Evolutionary conservation across 441 rosid genomes (phyloP), one percentile per base, ranked within the genome.

Genomic region (Populus hybrid): DNA sequence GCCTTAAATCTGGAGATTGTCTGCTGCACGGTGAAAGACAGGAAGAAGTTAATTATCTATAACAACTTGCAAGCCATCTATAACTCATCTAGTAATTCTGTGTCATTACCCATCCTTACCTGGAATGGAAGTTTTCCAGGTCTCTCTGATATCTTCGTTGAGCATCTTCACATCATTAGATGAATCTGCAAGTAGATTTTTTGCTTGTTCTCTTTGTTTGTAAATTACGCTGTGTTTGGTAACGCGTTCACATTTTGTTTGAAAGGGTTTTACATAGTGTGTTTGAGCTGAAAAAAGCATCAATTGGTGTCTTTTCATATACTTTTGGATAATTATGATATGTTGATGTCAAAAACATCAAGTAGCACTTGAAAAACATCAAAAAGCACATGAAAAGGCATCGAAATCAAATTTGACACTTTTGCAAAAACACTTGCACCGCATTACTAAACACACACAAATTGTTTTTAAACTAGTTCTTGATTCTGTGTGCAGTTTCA

Each of bases 401-500:
- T 36, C 40, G 9, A 36, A 36, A 7, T 36, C 10, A 36, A 36
- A 8, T 36, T 36, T 8, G 40, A 36, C 40, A 36, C 9, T 36
- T 2, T 36, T 36, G 10, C 40, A 36, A 36, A 7, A 36, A 36
- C 40, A 36, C 40, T 36, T 36, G 40, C 40, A 36, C 40, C 40
- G 9, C 40, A 7, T 36, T 36, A 8, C 50, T 40, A 40, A 40
- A 40, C 50, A 50, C 18, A 5, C 6, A 1, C 5, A 28, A 28
- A 4, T 6, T 6, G 59, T 23, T 65, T 23, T 23, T 24, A 46
- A 65, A 50, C 21, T 40, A 16, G 70, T 68, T 21, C 7, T 76
- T 42, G 76, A 77, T 46, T 66, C 30, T 34, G 28, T 70, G 32
- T 71, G 82, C 84, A 91, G 96, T 69, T 42, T 4, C 83, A 84